Evolutionary conservation across 768 basidiomycete species (phyloP).

Genomic region (Lentinula raphanica): DNA sequence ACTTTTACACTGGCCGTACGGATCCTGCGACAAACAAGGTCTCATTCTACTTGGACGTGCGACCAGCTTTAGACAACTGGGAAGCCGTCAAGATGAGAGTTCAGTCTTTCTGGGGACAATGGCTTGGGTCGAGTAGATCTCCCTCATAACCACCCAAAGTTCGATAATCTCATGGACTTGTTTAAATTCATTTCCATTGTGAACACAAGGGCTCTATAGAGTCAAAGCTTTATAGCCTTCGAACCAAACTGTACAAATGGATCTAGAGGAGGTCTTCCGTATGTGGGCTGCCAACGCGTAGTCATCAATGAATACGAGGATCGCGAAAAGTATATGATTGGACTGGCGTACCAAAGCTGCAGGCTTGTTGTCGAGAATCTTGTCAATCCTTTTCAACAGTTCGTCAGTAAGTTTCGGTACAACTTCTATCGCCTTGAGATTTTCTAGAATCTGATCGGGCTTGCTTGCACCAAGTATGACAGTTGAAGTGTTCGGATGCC

Average conservation of each 20-base stretch:
- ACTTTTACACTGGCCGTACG: conserved; percentile 88
- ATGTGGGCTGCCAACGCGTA: background rate
- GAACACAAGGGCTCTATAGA: too few relatives aligned
- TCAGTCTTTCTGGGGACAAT: conserved; percentile 44
- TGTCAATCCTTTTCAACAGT: conserved; percentile 48
- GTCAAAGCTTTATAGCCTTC: background rate
- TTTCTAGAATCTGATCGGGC: conserved; percentile 46
- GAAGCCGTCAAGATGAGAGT: conserved; percentile 86
- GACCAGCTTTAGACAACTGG: conserved; percentile 92
- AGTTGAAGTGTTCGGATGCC: conserved; percentile 42
- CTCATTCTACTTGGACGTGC: conserved; percentile 90
- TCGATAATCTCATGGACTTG: too few relatives aligned
- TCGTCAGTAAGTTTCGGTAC: conserved; percentile 53
- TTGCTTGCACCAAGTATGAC: conserved; percentile 44
- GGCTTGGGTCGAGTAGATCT: conserved; percentile 18
- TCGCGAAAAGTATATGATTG: background rate
- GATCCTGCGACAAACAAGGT: conserved; percentile 44
- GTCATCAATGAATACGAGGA: background rate
- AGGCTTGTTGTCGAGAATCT: conserved; percentile 39
- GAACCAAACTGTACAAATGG: background rate
- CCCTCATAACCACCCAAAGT: too few relatives aligned
- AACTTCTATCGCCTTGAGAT: conserved; percentile 51
- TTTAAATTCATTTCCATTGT: too few relatives aligned
- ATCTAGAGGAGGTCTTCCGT: conserved; percentile 2
- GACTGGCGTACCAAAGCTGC: background rate